A percentile compares a stretch with the other conserved stretches of the same genome.
Conservation (phyloP, 2,329 filamentous ascomycete species). For the Fusarium avenaceum region DNA sequence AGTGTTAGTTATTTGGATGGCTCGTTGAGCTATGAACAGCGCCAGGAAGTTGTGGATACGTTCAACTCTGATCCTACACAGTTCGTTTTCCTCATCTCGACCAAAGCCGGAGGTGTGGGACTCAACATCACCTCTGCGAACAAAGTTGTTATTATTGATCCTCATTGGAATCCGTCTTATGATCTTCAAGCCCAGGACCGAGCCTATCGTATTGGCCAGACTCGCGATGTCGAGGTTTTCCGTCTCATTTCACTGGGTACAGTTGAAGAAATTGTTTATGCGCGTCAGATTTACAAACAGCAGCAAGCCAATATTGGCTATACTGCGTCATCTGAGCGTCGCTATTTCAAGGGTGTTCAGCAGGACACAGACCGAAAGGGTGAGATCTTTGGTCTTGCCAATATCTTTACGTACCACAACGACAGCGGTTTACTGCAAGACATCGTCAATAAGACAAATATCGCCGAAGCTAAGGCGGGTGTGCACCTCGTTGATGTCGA, state of each 20-base stretch:
- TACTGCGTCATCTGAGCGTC: constrained; percentile 88
- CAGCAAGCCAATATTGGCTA: constrained; percentile 99
- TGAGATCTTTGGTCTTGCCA: constrained; percentile 91
- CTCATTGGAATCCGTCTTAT: constrained; percentile 96
- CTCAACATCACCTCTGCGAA: constrained; percentile 98
- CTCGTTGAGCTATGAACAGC: constrained; percentile 83
- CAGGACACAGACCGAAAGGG: constrained; percentile 85
- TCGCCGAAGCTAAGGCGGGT: constrained; percentile 90
- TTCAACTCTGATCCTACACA: constrained; percentile 90
- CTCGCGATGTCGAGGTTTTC: constrained; percentile 94
- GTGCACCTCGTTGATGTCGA: constrained; percentile 85
- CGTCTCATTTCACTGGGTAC: constrained; percentile 91
- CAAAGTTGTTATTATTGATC: constrained; percentile 97
- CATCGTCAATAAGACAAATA: constrained; percentile 98
- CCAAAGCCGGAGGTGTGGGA: constrained; percentile 91
- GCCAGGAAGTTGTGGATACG: constrained; percentile 84
- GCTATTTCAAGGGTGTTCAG: constrained; percentile 96
- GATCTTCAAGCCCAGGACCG: constrained; percentile 97
- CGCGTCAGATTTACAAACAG: constrained; percentile 97
- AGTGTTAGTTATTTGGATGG: constrained; percentile 93
- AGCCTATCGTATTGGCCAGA: constrained; percentile 95
- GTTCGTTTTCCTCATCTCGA: constrained; percentile 97
- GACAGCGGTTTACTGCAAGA: constrained; percentile 88
- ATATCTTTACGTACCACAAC: constrained; percentile 86
- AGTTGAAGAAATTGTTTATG: constrained; percentile 97